Evolutionary conservation across 2,329 filamentous ascomycete genomes (phyloP).

Genomic region (Fusarium sp.): DNA sequence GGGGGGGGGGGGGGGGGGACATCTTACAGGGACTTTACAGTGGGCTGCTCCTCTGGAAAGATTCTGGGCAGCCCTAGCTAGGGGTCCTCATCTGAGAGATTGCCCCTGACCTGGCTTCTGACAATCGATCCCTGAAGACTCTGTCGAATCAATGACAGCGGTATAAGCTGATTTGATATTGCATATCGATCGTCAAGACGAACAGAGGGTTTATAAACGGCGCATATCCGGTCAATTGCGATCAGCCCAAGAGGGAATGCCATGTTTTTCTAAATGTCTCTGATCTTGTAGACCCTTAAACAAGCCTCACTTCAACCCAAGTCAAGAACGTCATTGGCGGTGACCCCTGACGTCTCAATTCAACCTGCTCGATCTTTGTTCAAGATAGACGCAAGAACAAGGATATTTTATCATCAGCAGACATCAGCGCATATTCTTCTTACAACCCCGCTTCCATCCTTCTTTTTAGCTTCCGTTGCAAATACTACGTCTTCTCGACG

Average conservation of each 20-base stretch:
- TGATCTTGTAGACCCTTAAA: conserved; percentile 11
- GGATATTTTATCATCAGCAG: conserved; percentile 9
- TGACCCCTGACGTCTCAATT: conserved; percentile 26
- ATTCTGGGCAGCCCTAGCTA: conserved; percentile 17
- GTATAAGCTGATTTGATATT: conserved; percentile 32
- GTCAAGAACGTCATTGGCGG: conserved; percentile 33
- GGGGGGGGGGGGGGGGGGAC: no score
- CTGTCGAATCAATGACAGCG: conserved; percentile 23
- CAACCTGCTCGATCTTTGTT: background rate
- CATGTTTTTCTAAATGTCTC: conserved; percentile 7
- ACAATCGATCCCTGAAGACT: conserved; percentile 1
- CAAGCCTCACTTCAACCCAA: conserved; percentile 4
- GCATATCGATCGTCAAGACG: conserved; percentile 4
- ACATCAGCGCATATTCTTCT: conserved; percentile 2
- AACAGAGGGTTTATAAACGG: conserved; percentile 30
- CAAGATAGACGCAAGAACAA: background rate
- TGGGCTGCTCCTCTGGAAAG: conserved; percentile 9
- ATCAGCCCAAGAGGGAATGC: conserved; percentile 3
- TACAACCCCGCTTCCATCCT: background rate
- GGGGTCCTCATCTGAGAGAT: conserved; percentile 7
- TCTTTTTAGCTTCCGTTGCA: background rate
- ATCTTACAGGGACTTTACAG: conserved; percentile 32
- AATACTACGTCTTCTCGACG: conserved; percentile 1
- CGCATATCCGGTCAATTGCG: conserved; percentile 31
- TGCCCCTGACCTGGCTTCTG: conserved; percentile 9